Evolutionary conservation across 768 basidiomycete genomes (phyloP).

Genomic region (Lanmaoa rubissima): DNA sequence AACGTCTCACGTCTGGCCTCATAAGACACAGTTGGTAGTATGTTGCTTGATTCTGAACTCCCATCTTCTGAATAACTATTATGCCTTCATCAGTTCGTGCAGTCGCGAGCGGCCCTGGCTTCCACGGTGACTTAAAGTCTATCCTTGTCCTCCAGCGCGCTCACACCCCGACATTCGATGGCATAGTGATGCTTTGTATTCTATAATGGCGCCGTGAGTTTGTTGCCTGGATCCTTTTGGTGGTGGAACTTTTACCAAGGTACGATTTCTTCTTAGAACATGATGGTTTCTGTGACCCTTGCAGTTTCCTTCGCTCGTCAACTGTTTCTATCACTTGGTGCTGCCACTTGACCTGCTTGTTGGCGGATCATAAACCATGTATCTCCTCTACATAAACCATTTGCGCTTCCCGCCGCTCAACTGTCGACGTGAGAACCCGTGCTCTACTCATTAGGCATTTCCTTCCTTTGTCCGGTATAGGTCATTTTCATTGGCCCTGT

Average conservation of each 20-base stretch:
- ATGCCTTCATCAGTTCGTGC: not conserved
- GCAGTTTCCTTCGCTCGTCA: not conserved
- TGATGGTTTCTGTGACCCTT: not conserved
- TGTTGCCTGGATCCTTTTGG: slow-evolving; percentile 2
- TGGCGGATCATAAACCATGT: not conserved
- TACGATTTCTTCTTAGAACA: not conserved
- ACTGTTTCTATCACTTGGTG: not conserved
- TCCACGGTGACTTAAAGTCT: not conserved
- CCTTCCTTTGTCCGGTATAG: not conserved
- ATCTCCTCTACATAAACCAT: not conserved
- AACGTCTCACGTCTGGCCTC: slow-evolving; percentile 8
- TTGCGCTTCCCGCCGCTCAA: slow-evolving; percentile 15
- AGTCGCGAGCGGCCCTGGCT: not conserved
- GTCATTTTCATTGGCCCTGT: not conserved
- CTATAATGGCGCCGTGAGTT: not conserved
- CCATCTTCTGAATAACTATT: slow-evolving; percentile 7
- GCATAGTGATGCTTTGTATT: slow-evolving; percentile 26
- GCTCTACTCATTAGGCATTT: not conserved
- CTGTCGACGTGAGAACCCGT: slow-evolving; percentile 2
- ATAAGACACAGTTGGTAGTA: not conserved
- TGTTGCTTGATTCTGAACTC: slow-evolving; percentile 10
- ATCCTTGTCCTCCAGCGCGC: not conserved
- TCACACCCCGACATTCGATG: not conserved
- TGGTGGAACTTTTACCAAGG: not conserved
- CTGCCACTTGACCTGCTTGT: not conserved